Conservation (phyloP, 1,284 basidiomycete genomes). For the Apiotrichum gracile region DNA sequence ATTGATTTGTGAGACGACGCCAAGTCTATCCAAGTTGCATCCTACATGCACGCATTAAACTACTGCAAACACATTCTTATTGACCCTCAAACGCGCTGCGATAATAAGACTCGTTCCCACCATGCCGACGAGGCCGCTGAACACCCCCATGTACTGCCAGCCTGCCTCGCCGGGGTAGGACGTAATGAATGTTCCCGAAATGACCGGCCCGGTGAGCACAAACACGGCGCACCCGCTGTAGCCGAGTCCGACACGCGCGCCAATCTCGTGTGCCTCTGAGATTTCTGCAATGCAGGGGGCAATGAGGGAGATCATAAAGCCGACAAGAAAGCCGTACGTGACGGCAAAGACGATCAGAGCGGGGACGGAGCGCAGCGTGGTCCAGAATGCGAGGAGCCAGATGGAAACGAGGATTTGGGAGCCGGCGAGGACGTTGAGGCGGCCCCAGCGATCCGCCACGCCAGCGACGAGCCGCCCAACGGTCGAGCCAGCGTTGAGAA, state of each 20-base stretch:
- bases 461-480: slow-evolving; percentile 18
- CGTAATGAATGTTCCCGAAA: slow-evolving; percentile 38
- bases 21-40: no score
- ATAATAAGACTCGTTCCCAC: no score
- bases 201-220: slow-evolving; percentile 38
- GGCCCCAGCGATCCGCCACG: slow-evolving; percentile 9
- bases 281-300: slow-evolving; percentile 25
- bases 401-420: slow-evolving; percentile 15
- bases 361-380: slow-evolving; percentile 15
- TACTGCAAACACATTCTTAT: no score
- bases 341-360: slow-evolving; percentile 37
- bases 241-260: slow-evolving; percentile 27
- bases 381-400: slow-evolving; percentile 24
- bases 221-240: slow-evolving; percentile 25
- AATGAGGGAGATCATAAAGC: slow-evolving; percentile 24
- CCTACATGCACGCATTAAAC: no score
- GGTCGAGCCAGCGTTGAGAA: slow-evolving; percentile 33
- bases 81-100: no score
- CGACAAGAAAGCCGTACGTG: slow-evolving; percentile 38
- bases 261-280: slow-evolving; percentile 23
- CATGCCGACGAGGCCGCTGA: not conserved
- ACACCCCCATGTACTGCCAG: slow-evolving; percentile 1
- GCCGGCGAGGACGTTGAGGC: slow-evolving; percentile 34
- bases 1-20: no score
- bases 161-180: slow-evolving; percentile 6